Evolutionary conservation across 805 yeast genomes (phyloP), one percentile per base, ranked within the genome.

Genomic region (Teunomyces stri): DNA sequence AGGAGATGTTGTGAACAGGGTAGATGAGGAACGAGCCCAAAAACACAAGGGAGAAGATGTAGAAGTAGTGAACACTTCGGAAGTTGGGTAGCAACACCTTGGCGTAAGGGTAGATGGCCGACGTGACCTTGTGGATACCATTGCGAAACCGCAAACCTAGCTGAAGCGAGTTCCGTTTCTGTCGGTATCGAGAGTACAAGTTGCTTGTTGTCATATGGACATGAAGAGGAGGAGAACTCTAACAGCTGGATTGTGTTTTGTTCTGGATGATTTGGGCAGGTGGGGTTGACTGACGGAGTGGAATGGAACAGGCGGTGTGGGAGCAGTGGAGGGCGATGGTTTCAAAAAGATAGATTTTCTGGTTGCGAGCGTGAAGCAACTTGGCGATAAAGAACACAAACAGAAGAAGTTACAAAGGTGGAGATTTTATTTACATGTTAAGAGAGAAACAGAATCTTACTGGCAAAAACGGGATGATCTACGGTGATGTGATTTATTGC

Each of bases 21-120:
- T 84, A 92, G 34, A 94, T 65, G 45, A 92, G 58, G 29, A 91
- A 76, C 0, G 97, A 89, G 1, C 87, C 81, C 1, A 90, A 33
- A 2, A 94, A 71, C 0, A 80, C 64, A 76, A 80, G 69, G 16
- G 66, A 41, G 0, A 84, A 63, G 52, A 92, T 81, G 62, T 90
- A 92, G 31, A 79, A 74, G 67, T 89, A 87, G 59, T 86, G 94
- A 2, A 84, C 89, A 5, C 80, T 82, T 30, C 78, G 64, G 58
- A 80, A 80, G 52, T 76, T 79, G 13, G 85, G 85, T 5, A 80
- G 59, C 18, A 80, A 48, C 30, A 66, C 64, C 35, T 52, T 56
- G 11, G 74, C 60, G 39, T 67, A 60, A 0, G 84, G 84, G 13
- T 72, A 64, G n/a, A 75, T 18, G 10, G 47, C 48, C 45, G 61